Percentiles rank a stretch among this genome's conserved stretches.
Conservation (phyloP, 2,329 filamentous ascomycete genomes). For the Aschersonia sp. region DNA sequence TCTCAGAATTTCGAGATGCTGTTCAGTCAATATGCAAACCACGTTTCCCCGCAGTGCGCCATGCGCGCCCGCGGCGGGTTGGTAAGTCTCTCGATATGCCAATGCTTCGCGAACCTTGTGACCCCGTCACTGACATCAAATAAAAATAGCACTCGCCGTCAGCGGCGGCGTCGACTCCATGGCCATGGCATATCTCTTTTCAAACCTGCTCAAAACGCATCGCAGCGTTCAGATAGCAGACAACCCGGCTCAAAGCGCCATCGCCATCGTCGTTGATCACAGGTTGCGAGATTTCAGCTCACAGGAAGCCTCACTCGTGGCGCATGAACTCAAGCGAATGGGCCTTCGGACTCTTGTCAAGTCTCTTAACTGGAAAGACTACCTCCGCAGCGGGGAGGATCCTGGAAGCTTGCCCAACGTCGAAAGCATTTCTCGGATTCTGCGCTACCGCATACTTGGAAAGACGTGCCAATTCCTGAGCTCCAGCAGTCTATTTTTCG, state of each 20-base stretch:
- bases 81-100: slow-evolving; percentile 17
- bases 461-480: slow-evolving; percentile 34
- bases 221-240: slow-evolving; percentile 26
- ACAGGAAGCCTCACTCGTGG: slow-evolving; percentile 36
- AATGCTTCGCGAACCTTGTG: no score
- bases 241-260: slow-evolving; percentile 25
- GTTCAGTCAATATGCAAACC: slow-evolving; percentile 33
- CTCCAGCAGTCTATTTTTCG: slow-evolving; percentile 54
- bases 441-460: slow-evolving; percentile 62
- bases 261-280: slow-evolving; percentile 43
- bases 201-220: slow-evolving; percentile 22
- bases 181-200: slow-evolving; percentile 70
- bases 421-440: slow-evolving; percentile 60
- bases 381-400: slow-evolving; percentile 14
- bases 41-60: slow-evolving; percentile 29
- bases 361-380: slow-evolving; percentile 31
- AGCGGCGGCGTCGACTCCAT: slow-evolving; percentile 97
- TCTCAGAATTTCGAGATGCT: slow-evolving; percentile 28
- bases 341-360: slow-evolving; percentile 15
- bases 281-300: slow-evolving; percentile 35
- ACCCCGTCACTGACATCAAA: no score
- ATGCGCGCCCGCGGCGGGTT: slow-evolving; percentile 21
- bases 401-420: slow-evolving; percentile 41
- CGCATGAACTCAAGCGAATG: slow-evolving; percentile 20
- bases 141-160: slow-evolving; percentile 52